Evolutionary conservation across 1,139 yeast genomes (phyloP).

Genomic region (Zygoascus sp.): DNA sequence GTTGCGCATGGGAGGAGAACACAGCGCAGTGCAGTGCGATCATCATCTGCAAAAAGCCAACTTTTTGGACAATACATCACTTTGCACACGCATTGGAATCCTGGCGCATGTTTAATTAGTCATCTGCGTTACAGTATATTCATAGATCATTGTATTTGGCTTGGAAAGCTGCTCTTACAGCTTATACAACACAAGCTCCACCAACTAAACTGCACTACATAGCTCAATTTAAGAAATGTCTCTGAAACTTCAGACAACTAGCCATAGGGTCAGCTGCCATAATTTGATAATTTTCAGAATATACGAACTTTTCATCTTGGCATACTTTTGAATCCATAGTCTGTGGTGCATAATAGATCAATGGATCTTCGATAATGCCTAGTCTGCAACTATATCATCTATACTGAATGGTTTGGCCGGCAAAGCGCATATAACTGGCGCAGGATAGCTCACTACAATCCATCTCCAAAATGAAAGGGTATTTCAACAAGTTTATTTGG

Average conservation of each 20-base stretch:
- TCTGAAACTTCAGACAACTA: background rate
- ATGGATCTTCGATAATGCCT: slow-evolving; percentile 14
- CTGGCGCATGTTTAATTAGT: too few relatives aligned
- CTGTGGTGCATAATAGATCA: slow-evolving; percentile 11
- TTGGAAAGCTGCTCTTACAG: background rate
- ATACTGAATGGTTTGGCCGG: too few relatives aligned
- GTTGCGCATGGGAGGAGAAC: background rate
- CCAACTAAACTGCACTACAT: background rate
- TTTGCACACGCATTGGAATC: too few relatives aligned
- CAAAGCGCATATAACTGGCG: too few relatives aligned
- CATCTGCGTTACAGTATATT: too few relatives aligned
- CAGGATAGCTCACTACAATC: too few relatives aligned
- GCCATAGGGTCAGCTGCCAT: background rate
- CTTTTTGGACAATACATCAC: too few relatives aligned
- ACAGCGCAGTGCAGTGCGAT: too few relatives aligned
- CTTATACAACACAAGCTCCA: background rate
- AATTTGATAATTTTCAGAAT: background rate
- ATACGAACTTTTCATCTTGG: slow-evolving; percentile 9
- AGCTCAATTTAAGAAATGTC: background rate
- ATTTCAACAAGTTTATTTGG: background rate
- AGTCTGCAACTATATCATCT: background rate
- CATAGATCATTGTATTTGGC: too few relatives aligned
- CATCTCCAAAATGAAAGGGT: background rate
- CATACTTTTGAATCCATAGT: slow-evolving; percentile 15
- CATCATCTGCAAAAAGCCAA: too few relatives aligned